Evolutionary conservation across 768 basidiomycete species (phyloP).

Genomic region (Leucocoprinus leucothites): DNA sequence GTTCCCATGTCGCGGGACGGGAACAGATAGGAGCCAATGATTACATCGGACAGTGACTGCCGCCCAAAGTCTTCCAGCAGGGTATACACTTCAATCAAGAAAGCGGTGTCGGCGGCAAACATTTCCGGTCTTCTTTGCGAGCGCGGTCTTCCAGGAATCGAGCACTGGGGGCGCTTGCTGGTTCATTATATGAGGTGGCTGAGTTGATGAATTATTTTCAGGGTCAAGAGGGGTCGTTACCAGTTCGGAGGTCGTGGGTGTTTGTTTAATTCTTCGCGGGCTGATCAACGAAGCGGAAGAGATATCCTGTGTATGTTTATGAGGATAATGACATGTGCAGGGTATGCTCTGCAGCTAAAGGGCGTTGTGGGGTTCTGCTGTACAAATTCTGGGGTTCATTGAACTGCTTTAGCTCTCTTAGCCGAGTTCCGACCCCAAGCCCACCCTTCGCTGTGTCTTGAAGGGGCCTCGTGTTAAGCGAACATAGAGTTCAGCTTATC

Average conservation of each 20-base stretch:
- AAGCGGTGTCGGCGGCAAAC: slow-evolving; percentile 15
- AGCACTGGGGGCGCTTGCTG: background rate
- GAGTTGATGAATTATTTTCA: no score
- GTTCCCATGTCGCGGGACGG: background rate
- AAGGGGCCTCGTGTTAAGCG: no score
- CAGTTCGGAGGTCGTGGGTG: no score
- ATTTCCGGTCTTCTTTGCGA: background rate
- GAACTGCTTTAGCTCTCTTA: no score
- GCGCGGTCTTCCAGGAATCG: background rate
- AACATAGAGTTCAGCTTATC: no score
- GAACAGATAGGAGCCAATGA: background rate
- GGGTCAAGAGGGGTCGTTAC: no score
- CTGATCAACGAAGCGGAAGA: background rate
- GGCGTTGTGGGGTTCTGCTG: no score
- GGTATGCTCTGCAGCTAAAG: background rate
- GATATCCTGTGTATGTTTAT: background rate
- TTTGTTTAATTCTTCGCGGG: no score
- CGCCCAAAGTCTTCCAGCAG: background rate
- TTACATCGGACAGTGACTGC: background rate
- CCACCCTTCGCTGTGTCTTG: no score
- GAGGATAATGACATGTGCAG: background rate
- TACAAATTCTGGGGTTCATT: no score
- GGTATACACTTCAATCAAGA: background rate
- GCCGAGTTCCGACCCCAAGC: no score
- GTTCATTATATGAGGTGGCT: background rate